Evolutionary conservation across 768 basidiomycete species (phyloP).

Genomic region (Dacryopinax primogenitus): DNA sequence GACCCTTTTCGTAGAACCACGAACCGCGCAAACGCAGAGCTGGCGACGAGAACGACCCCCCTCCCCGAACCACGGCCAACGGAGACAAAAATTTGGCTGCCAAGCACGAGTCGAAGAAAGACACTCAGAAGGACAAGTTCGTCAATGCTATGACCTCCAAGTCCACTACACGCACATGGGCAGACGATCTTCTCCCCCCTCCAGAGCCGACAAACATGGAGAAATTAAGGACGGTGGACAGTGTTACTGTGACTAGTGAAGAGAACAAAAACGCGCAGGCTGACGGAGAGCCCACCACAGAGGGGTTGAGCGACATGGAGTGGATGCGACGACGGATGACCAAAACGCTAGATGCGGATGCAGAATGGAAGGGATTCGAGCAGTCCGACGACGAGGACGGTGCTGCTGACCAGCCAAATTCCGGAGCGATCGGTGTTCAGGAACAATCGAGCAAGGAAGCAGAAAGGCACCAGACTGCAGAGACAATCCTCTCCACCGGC

Average conservation of each 20-base stretch:
- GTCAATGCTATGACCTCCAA: background rate
- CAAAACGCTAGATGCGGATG: constrained; percentile 30
- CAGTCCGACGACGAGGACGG: constrained; percentile 49
- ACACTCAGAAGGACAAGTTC: background rate
- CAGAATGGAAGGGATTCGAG: constrained; percentile 41
- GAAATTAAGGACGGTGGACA: background rate
- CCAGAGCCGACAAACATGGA: constrained; percentile 15
- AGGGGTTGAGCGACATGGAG: constrained; percentile 50
- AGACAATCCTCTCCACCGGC: constrained; percentile 53
- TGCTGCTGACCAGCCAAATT: constrained; percentile 13
- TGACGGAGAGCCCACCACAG: constrained; percentile 22
- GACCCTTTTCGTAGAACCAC: constrained; percentile 10
- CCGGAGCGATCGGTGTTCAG: constrained; percentile 18
- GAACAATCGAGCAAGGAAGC: constrained; percentile 8
- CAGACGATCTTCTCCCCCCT: background rate
- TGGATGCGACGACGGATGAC: constrained; percentile 62
- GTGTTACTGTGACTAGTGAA: background rate
- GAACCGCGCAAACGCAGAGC: background rate
- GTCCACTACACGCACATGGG: background rate
- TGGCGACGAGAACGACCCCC: constrained; percentile 13
- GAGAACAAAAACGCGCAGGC: background rate
- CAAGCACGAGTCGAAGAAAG: constrained; percentile 9
- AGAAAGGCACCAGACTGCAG: constrained; percentile 20
- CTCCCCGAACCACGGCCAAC: background rate
- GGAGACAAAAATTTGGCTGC: constrained; percentile 19